Evolutionary conservation across 78 protist genomes (phyloP).

Genomic region (Anaeramoeba ignava): DNA sequence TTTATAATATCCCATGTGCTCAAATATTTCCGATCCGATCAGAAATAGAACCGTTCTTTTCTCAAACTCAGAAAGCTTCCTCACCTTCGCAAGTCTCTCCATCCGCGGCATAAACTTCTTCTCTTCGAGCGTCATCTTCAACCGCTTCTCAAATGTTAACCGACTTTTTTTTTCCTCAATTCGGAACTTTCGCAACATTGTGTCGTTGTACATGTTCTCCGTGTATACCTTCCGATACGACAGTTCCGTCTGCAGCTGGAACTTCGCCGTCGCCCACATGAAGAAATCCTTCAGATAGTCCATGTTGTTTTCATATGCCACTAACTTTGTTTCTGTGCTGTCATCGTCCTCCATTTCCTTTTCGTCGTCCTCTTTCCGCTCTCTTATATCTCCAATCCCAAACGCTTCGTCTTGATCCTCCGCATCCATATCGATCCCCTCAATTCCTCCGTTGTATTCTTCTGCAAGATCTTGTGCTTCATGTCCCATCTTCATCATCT

Average conservation of each 20-base stretch:
- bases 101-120: neutral
- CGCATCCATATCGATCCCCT: neutral
- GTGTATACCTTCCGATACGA: too few species aligned
- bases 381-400: too few species aligned
- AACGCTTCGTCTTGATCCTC: conserved; percentile 1
- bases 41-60: neutral
- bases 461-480: too few species aligned
- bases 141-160: neutral
- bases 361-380: neutral
- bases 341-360: neutral
- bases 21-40: neutral
- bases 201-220: too few species aligned
- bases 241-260: neutral
- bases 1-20: neutral
- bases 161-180: neutral
- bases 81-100: neutral
- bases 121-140: neutral
- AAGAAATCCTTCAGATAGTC: neutral
- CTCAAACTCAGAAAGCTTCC: neutral
- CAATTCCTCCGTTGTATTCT: too few species aligned
- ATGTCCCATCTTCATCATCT: too few species aligned
- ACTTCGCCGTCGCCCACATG: neutral
- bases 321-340: neutral
- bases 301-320: neutral
- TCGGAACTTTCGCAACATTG: neutral